Evolutionary conservation across 2,329 filamentous ascomycete species (phyloP).

Genomic region (Lachnellula hyalina): DNA sequence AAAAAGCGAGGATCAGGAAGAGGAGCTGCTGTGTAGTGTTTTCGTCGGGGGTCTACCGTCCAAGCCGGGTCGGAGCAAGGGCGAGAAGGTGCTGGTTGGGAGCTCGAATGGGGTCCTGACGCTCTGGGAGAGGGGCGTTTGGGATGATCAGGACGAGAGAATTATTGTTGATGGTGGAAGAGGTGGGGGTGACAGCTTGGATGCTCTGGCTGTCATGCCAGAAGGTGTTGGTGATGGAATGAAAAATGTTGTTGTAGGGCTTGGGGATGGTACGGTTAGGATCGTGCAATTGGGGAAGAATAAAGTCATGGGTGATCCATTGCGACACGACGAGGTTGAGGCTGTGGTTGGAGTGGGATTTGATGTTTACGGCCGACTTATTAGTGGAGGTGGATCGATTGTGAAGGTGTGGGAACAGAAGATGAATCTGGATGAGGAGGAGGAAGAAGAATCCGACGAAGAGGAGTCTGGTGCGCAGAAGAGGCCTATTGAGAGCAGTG

Average conservation of each 20-base stretch:
- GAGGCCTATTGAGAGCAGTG: conserved; percentile 19
- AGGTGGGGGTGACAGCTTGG: conserved; percentile 69
- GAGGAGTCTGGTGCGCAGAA: conserved; percentile 43
- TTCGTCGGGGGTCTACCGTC: conserved; percentile 74
- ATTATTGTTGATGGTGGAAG: conserved; percentile 66
- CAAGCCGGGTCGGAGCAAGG: conserved; percentile 56
- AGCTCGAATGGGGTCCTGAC: conserved; percentile 76
- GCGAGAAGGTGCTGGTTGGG: conserved; percentile 70
- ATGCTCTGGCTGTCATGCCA: conserved; percentile 69
- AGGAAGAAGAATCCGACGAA: conserved; percentile 45
- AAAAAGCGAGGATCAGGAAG: conserved; percentile 89
- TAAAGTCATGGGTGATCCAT: conserved; percentile 57
- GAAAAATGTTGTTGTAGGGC: conserved; percentile 71
- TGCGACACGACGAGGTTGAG: conserved; percentile 79
- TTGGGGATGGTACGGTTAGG: conserved; percentile 73
- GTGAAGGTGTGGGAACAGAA: conserved; percentile 89
- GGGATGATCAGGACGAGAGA: conserved; percentile 92
- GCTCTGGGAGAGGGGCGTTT: conserved; percentile 88
- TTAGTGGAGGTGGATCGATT: conserved; percentile 78
- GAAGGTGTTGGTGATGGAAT: conserved; percentile 61
- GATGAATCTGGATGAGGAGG: conserved; percentile 44
- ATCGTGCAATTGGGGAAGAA: conserved; percentile 72
- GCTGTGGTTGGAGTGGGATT: conserved; percentile 78
- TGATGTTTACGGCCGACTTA: conserved; percentile 78
- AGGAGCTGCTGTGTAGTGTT: conserved; percentile 77